phyloP scores from a whole-genome alignment of 2,329 filamentous ascomycete species.

The Aureobasidium lini region DNA sequence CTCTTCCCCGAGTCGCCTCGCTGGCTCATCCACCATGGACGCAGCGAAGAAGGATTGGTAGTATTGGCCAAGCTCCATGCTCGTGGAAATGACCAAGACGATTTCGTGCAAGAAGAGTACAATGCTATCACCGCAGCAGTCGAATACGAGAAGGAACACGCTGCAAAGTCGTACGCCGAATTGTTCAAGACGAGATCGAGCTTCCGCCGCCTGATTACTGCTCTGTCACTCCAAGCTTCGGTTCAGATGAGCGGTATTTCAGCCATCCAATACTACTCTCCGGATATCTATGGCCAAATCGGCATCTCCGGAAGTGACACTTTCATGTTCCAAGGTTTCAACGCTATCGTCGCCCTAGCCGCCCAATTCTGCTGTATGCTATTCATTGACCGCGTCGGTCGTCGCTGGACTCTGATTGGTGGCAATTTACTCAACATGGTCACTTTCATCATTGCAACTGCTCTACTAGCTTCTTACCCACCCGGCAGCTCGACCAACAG shows the following conservation, averaged over 20 bases:
- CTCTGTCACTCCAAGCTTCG: conserved; percentile 21
- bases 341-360: conserved; percentile 48
- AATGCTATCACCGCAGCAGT: conserved; percentile 21
- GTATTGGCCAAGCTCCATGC: conserved; percentile 21
- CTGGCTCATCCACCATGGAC: conserved; percentile 36
- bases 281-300: conserved; percentile 22
- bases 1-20: conserved; percentile 39
- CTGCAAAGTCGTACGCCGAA: conserved; percentile 19
- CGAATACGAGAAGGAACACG: conserved; percentile 19
- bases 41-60: conserved; percentile 29
- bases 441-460: conserved; percentile 22
- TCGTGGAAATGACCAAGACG: conserved; percentile 20
- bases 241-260: conserved; percentile 25
- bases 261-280: conserved; percentile 26
- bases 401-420: conserved; percentile 19
- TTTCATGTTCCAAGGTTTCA: conserved; percentile 20
- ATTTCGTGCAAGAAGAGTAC: conserved; percentile 22
- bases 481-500: conserved; percentile 17
- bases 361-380: conserved; percentile 45
- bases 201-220: conserved; percentile 23
- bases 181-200: conserved; percentile 20
- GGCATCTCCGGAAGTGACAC: conserved; percentile 17
- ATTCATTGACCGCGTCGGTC: conserved; percentile 21
- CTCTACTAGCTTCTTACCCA: conserved; percentile 19
- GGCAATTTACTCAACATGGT: conserved; percentile 19